phyloP scores from a whole-genome alignment of 176 grass and related monocot species.

The Musa itinerans region DNA sequence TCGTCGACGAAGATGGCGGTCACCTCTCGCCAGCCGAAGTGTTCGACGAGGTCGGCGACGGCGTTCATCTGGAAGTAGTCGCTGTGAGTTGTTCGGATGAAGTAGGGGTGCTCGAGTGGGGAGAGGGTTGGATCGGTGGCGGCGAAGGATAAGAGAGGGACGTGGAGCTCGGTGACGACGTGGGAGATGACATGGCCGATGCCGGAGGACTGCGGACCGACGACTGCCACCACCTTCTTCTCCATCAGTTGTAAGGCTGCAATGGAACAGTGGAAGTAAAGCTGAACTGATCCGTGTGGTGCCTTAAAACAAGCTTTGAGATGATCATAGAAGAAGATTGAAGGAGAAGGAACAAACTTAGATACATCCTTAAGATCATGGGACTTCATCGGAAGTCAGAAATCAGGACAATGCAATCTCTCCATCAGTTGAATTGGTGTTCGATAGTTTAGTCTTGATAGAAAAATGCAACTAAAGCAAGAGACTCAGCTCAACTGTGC shows the following conservation, averaged over 20 bases:
- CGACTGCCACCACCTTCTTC: neutral
- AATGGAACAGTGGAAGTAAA: no score
- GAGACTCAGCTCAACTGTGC: no score
- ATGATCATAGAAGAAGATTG: no score
- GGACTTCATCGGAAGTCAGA: no score
- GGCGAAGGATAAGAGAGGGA: neutral
- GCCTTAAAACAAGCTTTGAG: no score
- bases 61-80: slow-evolving; percentile 73
- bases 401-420: no score
- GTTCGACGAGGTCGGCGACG: slow-evolving; percentile 38
- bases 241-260: slow-evolving; percentile 13
- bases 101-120: slow-evolving; percentile 58
- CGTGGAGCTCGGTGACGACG: slow-evolving; percentile 7
- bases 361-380: no score
- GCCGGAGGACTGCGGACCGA: slow-evolving; percentile 8
- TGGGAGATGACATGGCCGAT: slow-evolving; percentile 14
- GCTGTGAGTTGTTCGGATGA: slow-evolving; percentile 43
- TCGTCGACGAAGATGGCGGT: slow-evolving; percentile 58
- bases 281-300: no score
- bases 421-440: no score
- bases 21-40: slow-evolving; percentile 58
- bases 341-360: no score
- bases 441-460: no score
- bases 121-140: slow-evolving; percentile 4
- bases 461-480: no score